Percentiles rank a stretch among this genome's conserved stretches.
These are phyloP conservation scores for Adansonia rubrostipa DNA, from an alignment of 441 rosid species.

Conservation along the genomic window DNA sequence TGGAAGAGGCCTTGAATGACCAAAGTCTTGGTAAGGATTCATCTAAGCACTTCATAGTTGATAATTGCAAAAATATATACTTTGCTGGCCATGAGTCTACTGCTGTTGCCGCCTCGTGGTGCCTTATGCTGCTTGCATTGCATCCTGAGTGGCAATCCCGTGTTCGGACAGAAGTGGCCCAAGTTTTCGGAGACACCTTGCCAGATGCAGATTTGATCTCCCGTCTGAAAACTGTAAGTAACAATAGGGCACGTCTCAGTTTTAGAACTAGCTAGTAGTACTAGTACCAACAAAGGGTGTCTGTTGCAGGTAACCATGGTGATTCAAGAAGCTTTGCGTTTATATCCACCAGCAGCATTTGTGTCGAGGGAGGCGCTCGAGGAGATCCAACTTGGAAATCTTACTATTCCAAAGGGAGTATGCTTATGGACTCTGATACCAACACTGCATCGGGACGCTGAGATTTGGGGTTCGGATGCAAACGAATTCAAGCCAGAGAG, in stretches of 20 bases:
- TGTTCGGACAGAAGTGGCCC: conserved; percentile 47
- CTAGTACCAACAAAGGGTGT: neutral
- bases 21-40: conserved; percentile 41
- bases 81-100: conserved; percentile 63
- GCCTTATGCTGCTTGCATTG: conserved; percentile 64
- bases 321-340: conserved; percentile 61
- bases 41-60: conserved; percentile 56
- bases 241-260: neutral
- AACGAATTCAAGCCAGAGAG: conserved; percentile 68
- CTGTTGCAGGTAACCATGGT: conserved; percentile 52
- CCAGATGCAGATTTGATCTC: conserved; percentile 45
- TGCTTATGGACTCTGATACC: conserved; percentile 66
- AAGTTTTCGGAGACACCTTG: conserved; percentile 35
- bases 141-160: conserved; percentile 65
- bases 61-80: conserved; percentile 41
- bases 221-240: conserved; percentile 53
- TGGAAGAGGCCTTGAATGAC: conserved; percentile 57
- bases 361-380: conserved; percentile 63
- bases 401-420: conserved; percentile 52
- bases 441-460: conserved; percentile 60
- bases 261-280: neutral
- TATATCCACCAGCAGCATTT: conserved; percentile 65
- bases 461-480: conserved; percentile 61
- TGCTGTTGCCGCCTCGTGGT: conserved; percentile 65
- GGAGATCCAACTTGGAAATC: conserved; percentile 49